phyloP scores from a whole-genome alignment of 2,329 filamentous ascomycete species.

The Malbranchea zuffiana region DNA sequence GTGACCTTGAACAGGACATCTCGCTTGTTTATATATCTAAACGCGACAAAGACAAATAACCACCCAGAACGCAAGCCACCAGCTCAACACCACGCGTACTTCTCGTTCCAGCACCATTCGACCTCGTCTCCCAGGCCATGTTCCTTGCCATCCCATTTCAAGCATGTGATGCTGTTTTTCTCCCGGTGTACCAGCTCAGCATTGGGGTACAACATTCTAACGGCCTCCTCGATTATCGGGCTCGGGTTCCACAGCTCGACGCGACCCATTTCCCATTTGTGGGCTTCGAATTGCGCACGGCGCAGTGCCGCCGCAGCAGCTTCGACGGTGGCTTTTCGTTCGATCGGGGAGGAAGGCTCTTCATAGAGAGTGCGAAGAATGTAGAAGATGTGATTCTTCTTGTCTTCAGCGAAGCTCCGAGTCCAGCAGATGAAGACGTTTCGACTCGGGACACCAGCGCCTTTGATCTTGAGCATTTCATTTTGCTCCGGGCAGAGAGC shows the following conservation, averaged over 20 bases:
- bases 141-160: slow-evolving; percentile 37
- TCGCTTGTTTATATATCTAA: slow-evolving; percentile 6
- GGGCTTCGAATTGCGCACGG: slow-evolving; percentile 59
- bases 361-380: slow-evolving; percentile 35
- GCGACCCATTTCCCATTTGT: slow-evolving; percentile 56
- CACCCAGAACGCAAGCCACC: background rate
- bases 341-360: slow-evolving; percentile 28
- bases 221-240: slow-evolving; percentile 38
- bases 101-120: slow-evolving; percentile 40
- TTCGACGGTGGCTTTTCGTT: slow-evolving; percentile 41
- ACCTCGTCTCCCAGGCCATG: slow-evolving; percentile 29
- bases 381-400: slow-evolving; percentile 31
- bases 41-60: slow-evolving; percentile 6
- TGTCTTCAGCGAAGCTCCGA: slow-evolving; percentile 29
- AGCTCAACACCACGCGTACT: slow-evolving; percentile 40
- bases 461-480: slow-evolving; percentile 49
- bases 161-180: slow-evolving; percentile 36
- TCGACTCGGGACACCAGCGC: slow-evolving; percentile 50
- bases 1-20: no score
- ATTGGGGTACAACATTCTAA: slow-evolving; percentile 28
- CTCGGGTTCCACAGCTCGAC: slow-evolving; percentile 80
- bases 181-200: slow-evolving; percentile 36
- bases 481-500: slow-evolving; percentile 45
- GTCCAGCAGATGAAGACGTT: slow-evolving; percentile 34
- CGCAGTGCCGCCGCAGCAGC: slow-evolving; percentile 53